These are phyloP conservation scores for Cymbidium sinense DNA, from an alignment of 106 monocot species.

Conservation along the genomic window DNA sequence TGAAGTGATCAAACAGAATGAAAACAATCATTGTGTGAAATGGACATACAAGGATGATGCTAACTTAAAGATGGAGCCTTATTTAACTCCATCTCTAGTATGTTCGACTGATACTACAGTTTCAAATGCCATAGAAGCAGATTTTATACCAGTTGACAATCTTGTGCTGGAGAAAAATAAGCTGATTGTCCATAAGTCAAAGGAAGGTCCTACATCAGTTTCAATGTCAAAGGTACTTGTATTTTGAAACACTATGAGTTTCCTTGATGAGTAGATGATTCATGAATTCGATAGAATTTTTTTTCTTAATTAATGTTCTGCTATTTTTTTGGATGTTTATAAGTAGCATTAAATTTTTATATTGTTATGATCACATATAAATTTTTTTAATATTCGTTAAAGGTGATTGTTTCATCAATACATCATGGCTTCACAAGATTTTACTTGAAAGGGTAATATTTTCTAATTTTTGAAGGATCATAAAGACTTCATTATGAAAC, in stretches of 20 bases:
- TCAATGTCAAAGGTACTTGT: background rate
- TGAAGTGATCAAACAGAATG: conserved; percentile 9
- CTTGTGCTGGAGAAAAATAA: conserved; percentile 10
- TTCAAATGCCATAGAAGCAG: conserved; percentile 6
- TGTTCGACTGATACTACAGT: background rate
- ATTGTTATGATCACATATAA: background rate
- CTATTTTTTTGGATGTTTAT: background rate
- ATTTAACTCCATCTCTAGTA: background rate
- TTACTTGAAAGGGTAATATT: background rate
- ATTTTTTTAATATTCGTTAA: background rate
- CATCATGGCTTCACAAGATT: background rate
- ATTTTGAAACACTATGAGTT: background rate
- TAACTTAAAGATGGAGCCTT: background rate
- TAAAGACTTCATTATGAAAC: background rate
- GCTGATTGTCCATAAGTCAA: background rate
- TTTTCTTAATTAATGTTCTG: background rate
- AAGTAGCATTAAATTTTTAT: background rate
- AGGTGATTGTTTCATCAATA: background rate
- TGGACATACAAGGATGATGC: background rate
- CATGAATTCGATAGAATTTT: background rate
- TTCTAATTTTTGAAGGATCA: background rate
- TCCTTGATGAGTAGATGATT: background rate
- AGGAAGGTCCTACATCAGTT: background rate
- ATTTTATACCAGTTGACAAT: conserved; percentile 8
- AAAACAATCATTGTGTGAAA: background rate